Evolutionary conservation across 148 eudicot species (phyloP), one percentile per base, ranked within the genome.

Genomic region (Vaccinium darrowii): DNA sequence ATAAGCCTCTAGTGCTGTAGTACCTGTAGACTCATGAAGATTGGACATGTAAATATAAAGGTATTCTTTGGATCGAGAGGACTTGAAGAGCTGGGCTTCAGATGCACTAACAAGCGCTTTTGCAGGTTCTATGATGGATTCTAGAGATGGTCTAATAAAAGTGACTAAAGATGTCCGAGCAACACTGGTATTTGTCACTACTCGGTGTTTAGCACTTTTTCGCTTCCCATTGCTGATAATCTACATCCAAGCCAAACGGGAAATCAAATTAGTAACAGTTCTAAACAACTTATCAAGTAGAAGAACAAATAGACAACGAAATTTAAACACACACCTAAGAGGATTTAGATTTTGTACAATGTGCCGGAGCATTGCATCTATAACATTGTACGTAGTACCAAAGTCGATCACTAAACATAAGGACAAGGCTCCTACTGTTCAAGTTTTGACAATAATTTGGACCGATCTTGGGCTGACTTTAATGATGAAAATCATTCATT

Each of bases 151-250:
- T 75, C 63, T 74, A 43, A 86, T 87, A 75, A 90, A 91, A 49
- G 84, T 86, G 9, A 80, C 89, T 19, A 87, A 83, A 23, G 89
- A 79, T 2, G 87, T 86, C 81, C 92, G 33, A 49, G 90, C 88
- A 39, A 72, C 27, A 6, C n/a, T 83, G 8, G 88, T 43, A 49
- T 86, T 89, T 7, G 71, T 63, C 30, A 63, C 71, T 63, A 23
- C 71, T 63, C 23, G 71, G n/a, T 63, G 71, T n/a, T 63, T 5
- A 63, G 27, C 27, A 63, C 88, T 84, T 23, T 57, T 87, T 51
- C 87, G 76, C 86, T 80, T 87, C 7, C 91, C 90, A 69, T 90
- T 90, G 57, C 75, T 52, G 30, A 79, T 39, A 54, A 60, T 43
- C 81, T 53, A 76, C 54, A 79, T 19, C 36, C 43, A 71, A 71